Evolutionary conservation across 2,329 filamentous ascomycete species (phyloP).

Genomic region (Talaromyces sp.): DNA sequence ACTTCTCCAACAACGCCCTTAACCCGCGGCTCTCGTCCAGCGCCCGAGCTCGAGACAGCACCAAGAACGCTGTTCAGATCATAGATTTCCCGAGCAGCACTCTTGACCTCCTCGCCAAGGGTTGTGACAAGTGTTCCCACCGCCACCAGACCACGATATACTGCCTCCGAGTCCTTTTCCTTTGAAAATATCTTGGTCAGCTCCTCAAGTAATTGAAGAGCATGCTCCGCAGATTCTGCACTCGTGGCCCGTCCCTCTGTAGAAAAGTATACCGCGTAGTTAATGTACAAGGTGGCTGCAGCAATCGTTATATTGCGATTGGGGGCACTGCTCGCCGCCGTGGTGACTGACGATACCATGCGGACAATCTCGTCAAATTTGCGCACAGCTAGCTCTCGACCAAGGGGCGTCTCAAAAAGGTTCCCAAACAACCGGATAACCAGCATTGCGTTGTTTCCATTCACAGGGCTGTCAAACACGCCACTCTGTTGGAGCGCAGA

Average conservation of each 20-base stretch:
- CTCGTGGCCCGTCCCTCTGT: conserved; percentile 33
- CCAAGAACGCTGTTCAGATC: conserved; percentile 44
- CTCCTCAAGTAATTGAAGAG: conserved; percentile 53
- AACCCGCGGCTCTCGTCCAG: conserved; percentile 55
- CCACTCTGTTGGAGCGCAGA: conserved; percentile 52
- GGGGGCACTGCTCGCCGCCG: conserved; percentile 41
- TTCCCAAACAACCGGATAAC: conserved; percentile 75
- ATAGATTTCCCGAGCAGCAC: conserved; percentile 53
- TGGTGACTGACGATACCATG: conserved; percentile 59
- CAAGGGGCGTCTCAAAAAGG: conserved; percentile 69
- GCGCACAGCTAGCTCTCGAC: conserved; percentile 57
- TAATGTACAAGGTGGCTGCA: conserved; percentile 74
- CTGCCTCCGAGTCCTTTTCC: conserved; percentile 71
- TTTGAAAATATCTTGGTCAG: conserved; percentile 58
- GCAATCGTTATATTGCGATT: conserved; percentile 83
- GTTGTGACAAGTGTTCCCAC: conserved; percentile 66
- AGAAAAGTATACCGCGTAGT: conserved; percentile 70
- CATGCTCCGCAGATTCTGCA: conserved; percentile 41
- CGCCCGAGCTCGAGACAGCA: conserved; percentile 41
- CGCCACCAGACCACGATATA: conserved; percentile 77
- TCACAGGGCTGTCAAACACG: conserved; percentile 56
- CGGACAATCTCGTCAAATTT: conserved; percentile 56
- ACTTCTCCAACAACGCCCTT: conserved; percentile 58
- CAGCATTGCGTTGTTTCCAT: conserved; percentile 83
- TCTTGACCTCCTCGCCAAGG: conserved; percentile 54